Percentiles rank a stretch among this genome's conserved stretches.
These are phyloP conservation scores for Nemania sp. DNA, from an alignment of 2,329 filamentous ascomycete species.

Conservation along the genomic window DNA sequence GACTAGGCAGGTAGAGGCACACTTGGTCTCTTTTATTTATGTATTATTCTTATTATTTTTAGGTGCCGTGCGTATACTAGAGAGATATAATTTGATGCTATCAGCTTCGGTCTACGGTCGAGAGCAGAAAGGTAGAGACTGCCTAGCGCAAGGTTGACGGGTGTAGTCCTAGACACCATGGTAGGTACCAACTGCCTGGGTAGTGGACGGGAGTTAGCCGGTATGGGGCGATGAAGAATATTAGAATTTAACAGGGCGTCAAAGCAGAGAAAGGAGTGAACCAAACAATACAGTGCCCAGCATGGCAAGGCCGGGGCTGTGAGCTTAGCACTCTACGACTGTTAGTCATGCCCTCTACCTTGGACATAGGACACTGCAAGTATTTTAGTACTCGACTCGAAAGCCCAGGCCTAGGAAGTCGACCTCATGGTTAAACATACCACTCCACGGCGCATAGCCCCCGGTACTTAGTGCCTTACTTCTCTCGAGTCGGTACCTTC, in stretches of 20 bases:
- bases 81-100: constrained; percentile 30
- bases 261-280: constrained; percentile 32
- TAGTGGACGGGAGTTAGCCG: constrained; percentile 25
- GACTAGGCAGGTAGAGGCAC: constrained; percentile 44
- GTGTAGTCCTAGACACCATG: constrained; percentile 45
- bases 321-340: constrained; percentile 10
- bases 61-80: constrained; percentile 21
- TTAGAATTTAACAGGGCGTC: constrained; percentile 37
- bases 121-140: constrained; percentile 29
- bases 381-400: constrained; percentile 7
- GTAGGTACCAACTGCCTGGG: constrained; percentile 31
- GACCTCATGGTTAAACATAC: constrained; percentile 31
- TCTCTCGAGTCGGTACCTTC: constrained; percentile 39
- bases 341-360: constrained; percentile 28
- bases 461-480: constrained; percentile 41
- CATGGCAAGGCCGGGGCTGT: background rate
- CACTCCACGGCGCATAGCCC: constrained; percentile 29
- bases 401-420: background rate
- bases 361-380: constrained; percentile 45
- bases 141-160: constrained; percentile 38
- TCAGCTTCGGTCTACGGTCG: constrained; percentile 41
- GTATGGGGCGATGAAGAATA: constrained; percentile 22
- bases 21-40: constrained; percentile 44
- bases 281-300: constrained; percentile 29
- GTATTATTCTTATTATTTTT: no score